Evolutionary conservation across 495 filamentous ascomycete species (phyloP), one percentile per base, ranked within the genome.

Genomic region (Penicillium bialowiezense): DNA sequence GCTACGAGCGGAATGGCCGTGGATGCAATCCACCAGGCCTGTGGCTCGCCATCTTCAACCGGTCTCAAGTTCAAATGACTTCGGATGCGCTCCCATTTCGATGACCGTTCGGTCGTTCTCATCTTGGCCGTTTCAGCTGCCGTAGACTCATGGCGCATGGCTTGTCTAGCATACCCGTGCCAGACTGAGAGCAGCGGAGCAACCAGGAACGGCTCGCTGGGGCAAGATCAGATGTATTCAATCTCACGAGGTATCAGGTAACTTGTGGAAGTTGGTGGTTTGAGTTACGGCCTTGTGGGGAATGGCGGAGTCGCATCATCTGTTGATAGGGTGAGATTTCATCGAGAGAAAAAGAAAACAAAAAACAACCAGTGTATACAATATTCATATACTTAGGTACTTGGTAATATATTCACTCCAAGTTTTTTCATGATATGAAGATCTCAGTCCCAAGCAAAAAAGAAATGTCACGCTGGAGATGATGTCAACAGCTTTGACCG

Each of bases 21-120:
- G 0, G 84, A 87, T 1, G 88, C 88, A 50, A 89, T 80, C 87
- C 87, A 91, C 87, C 87, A 91, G 35, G 79, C 71, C 52, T 76
- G 71, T 6, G 69, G 70, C 32, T 76, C 74, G 28, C 75, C 75
- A 49, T 80, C 76, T 18, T 76, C 72, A 18, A 71, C 60, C 3
- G 76, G 71, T 39, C 76, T 60, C 67, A 71, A 60, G 14, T 64
- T 58, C 46, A 75, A 70, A 0, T 62, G 51, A 28, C 51, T 54
- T 0, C 17, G 20, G 10, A 66, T 48, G 9, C 50, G 44, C 10
- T 54, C 46, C 61, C 61, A 64, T 36, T 18, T 13, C n/a, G 57
- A 54, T 33, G 36, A 35, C 17, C 23, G 1, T 7, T 32, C 33
- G 23, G 41, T 24, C 23, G 32, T 24, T 10, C 17, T 50, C 41